A percentile compares a stretch with the other conserved stretches of the same genome.
Conservation (phyloP, 768 basidiomycete genomes). For the Neoboletus subvelutipes region DNA sequence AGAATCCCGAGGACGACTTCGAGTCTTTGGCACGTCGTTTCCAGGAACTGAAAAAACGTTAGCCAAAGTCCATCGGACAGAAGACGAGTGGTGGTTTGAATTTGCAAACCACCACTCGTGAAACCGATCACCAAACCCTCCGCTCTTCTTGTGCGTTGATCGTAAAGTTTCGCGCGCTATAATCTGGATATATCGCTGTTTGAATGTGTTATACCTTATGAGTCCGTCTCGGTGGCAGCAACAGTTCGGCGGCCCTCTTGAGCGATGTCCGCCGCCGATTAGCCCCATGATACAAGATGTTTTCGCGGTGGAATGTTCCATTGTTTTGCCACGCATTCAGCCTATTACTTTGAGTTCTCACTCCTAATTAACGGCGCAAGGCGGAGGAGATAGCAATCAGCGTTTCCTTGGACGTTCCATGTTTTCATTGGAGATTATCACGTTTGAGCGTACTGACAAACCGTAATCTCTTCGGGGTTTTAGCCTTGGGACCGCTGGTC, state of each 20-base stretch:
- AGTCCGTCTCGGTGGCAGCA: neutral
- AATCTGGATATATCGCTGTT: constrained; percentile 6
- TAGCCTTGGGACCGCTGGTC: neutral
- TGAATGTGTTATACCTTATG: constrained; percentile 9
- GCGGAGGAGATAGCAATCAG: neutral
- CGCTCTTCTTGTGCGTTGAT: neutral
- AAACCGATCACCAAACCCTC: constrained; percentile 8
- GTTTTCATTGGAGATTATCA: neutral
- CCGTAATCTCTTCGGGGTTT: neutral
- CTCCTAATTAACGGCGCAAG: neutral
- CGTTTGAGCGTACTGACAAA: neutral
- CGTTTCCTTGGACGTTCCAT: neutral
- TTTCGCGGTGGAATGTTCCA: neutral
- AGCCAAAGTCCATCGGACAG: constrained; percentile 11
- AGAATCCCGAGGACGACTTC: constrained; percentile 62
- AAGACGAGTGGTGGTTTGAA: neutral
- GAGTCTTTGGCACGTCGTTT: constrained; percentile 77
- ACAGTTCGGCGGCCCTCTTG: neutral
- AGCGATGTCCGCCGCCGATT: constrained; percentile 21
- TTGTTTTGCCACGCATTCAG: neutral
- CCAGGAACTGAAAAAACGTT: constrained; percentile 83
- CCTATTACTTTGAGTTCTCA: neutral
- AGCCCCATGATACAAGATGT: neutral
- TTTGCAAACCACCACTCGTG: neutral
- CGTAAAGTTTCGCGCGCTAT: constrained; percentile 12